phyloP scores from a whole-genome alignment of 768 basidiomycete species.

The Crassisporium funariophilum region DNA sequence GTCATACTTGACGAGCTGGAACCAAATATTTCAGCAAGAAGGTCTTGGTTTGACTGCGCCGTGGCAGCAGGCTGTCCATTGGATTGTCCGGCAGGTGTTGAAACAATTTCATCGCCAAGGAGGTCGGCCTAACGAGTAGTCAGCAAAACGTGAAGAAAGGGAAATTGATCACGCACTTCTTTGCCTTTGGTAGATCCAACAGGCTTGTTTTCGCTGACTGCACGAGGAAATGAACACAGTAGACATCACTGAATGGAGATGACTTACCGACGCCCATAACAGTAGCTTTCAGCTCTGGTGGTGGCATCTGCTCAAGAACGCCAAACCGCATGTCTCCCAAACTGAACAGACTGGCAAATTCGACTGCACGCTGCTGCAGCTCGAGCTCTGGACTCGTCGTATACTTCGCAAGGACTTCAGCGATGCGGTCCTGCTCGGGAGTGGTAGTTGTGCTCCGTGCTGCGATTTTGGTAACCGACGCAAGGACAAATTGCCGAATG shows the following conservation, averaged over 20 bases:
- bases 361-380: conserved; percentile 93
- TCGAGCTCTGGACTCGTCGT: conserved; percentile 91
- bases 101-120: conserved; percentile 72
- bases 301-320: conserved; percentile 98
- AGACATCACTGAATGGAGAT: conserved; percentile 6
- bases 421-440: conserved; percentile 77
- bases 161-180: conserved; percentile 50
- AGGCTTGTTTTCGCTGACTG: conserved; percentile 94
- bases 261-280: conserved; percentile 86
- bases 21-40: conserved; percentile 94
- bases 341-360: conserved; percentile 86
- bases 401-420: conserved; percentile 75
- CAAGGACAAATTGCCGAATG: conserved; percentile 89
- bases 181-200: conserved; percentile 88
- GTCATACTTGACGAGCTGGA: conserved; percentile 41
- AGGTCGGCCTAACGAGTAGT: conserved; percentile 60
- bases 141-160: conserved; percentile 6
- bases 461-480: conserved; percentile 87
- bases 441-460: conserved; percentile 70
- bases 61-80: conserved; percentile 44
- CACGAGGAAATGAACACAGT: conserved; percentile 1
- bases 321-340: conserved; percentile 77
- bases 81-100: conserved; percentile 40
- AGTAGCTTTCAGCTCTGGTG: conserved; percentile 95
- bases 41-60: conserved; percentile 73